Evolutionary conservation across 164 flowering plant genomes (phyloP).

Genomic region (Liriodendron chinense): DNA sequence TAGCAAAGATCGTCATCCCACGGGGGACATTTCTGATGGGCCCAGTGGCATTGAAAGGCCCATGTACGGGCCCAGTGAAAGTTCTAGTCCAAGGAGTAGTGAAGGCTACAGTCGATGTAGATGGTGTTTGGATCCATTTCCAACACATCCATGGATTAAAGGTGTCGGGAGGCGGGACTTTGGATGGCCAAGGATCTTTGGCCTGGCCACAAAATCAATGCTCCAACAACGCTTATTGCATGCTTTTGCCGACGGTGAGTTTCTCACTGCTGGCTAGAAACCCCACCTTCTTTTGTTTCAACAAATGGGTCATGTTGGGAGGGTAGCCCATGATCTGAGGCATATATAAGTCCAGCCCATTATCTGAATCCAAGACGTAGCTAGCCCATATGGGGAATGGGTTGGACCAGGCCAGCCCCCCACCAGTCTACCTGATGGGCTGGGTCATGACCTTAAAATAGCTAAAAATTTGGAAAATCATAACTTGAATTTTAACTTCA

Average conservation of each 20-base stretch:
- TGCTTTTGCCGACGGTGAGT: conserved; percentile 31
- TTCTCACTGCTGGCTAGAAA: too few species aligned
- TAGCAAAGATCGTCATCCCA: conserved; percentile 25
- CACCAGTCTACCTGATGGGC: too few species aligned
- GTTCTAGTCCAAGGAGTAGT: conserved; percentile 23
- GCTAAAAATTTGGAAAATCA: too few species aligned
- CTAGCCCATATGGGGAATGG: too few species aligned
- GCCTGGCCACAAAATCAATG: conserved; percentile 36
- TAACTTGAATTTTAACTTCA: too few species aligned
- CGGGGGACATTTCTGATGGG: conserved; percentile 26
- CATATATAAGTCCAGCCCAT: too few species aligned
- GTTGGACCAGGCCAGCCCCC: too few species aligned
- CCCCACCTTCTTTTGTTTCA: too few species aligned
- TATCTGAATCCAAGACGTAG: too few species aligned
- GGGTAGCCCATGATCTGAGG: too few species aligned
- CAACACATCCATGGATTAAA: conserved; percentile 22
- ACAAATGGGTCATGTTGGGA: too few species aligned
- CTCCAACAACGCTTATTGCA: conserved; percentile 11
- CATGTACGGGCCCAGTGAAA: conserved; percentile 22
- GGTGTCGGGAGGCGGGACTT: conserved; percentile 33
- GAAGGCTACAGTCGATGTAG: conserved; percentile 18
- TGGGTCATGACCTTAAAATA: too few species aligned
- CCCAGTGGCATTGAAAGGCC: conserved; percentile 25
- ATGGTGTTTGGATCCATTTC: conserved; percentile 35
- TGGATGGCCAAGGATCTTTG: conserved; percentile 41